A percentile compares a stretch with the other conserved stretches of the same genome.
Conservation (phyloP, 2,329 filamentous ascomycete species). For the Penicillium sp. region DNA sequence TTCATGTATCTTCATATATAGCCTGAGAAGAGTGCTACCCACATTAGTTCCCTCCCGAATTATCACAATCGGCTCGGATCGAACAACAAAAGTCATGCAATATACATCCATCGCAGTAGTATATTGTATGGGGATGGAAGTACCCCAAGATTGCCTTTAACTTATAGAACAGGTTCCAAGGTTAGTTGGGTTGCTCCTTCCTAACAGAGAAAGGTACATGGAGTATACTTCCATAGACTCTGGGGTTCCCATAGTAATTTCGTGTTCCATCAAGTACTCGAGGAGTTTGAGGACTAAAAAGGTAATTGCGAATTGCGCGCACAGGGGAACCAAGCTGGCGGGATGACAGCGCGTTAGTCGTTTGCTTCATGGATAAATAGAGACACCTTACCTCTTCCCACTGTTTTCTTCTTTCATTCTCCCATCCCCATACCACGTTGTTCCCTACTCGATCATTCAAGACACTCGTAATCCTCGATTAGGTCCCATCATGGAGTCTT, state of each 20-base stretch:
- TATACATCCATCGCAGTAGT: neutral
- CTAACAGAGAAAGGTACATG: neutral
- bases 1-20: neutral
- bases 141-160: neutral
- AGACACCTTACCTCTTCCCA: neutral
- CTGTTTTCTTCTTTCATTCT: too few species aligned
- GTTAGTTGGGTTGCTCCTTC: neutral
- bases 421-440: neutral
- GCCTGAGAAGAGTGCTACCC: too few species aligned
- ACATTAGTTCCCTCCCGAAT: neutral
- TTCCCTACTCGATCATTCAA: neutral
- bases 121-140: neutral
- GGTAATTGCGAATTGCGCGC: too few species aligned
- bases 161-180: neutral
- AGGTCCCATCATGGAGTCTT: neutral
- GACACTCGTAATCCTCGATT: neutral
- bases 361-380: neutral
- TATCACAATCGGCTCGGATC: neutral
- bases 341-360: neutral
- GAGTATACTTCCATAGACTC: neutral
- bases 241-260: too few species aligned
- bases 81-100: neutral
- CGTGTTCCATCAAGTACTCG: neutral
- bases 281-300: too few species aligned
- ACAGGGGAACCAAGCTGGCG: neutral